Conservation (phyloP, 1,139 yeast genomes). For the Diutina mesorugosa region DNA sequence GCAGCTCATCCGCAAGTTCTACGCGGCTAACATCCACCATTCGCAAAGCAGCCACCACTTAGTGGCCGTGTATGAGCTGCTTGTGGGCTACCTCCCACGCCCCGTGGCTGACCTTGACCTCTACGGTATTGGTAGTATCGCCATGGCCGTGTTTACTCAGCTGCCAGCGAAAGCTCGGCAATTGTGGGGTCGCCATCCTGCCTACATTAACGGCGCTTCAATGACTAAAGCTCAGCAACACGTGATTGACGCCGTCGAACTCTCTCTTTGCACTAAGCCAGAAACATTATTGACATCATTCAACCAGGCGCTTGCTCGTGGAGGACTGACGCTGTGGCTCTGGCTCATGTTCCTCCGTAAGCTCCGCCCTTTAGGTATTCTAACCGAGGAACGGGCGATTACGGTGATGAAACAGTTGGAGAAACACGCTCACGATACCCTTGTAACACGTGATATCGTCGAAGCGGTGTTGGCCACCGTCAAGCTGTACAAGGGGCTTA, state of each 20-base stretch:
- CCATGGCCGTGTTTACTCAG: neutral
- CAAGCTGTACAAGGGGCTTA: conserved; percentile 11
- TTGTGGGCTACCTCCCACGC: neutral
- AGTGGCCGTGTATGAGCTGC: neutral
- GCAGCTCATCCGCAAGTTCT: neutral
- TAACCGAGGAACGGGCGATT: conserved; percentile 17
- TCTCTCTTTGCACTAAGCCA: conserved; percentile 8
- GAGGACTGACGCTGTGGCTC: conserved; percentile 14
- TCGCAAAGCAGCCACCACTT: neutral
- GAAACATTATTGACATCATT: conserved; percentile 21
- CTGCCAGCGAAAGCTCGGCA: neutral
- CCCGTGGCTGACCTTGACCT: neutral
- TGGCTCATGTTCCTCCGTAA: conserved; percentile 27
- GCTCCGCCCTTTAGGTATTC: conserved; percentile 19
- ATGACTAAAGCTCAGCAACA: neutral
- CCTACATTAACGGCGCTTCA: neutral
- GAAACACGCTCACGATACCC: conserved; percentile 10
- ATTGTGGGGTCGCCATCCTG: neutral
- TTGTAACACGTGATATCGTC: conserved; percentile 20
- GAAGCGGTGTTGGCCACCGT: conserved; percentile 17
- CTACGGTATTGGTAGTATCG: neutral
- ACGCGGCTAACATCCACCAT: neutral
- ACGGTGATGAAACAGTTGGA: conserved; percentile 16
- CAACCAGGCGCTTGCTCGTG: conserved; percentile 14
- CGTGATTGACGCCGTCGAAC: neutral